Percentiles rank a stretch among this genome's conserved stretches.
Evolutionary conservation across 1,284 basidiomycete species (phyloP).

Genomic region (Melanopsichium pennsylvanicum): DNA sequence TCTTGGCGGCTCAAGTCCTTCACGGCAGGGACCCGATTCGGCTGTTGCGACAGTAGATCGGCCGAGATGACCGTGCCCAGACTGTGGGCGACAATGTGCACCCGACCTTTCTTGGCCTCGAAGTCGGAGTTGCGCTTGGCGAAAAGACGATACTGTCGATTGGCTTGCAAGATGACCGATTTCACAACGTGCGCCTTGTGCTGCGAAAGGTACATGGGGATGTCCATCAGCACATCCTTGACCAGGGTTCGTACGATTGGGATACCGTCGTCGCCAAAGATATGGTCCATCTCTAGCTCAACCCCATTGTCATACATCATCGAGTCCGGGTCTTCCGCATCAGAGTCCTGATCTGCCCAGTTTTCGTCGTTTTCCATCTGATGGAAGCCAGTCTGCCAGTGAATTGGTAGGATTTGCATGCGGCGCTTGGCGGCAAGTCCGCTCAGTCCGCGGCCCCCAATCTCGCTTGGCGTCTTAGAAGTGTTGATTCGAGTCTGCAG

Average conservation of each 20-base stretch:
- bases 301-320: conserved; percentile 62
- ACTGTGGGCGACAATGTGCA: conserved; percentile 67
- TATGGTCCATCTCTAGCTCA: conserved; percentile 65
- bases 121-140: conserved; percentile 69
- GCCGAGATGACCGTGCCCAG: conserved; percentile 71
- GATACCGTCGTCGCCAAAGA: conserved; percentile 49
- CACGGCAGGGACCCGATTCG: conserved; percentile 67
- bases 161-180: conserved; percentile 65
- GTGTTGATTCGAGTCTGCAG: conserved; percentile 49
- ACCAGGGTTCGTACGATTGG: conserved; percentile 52
- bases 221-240: conserved; percentile 68
- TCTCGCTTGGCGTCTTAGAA: conserved; percentile 43
- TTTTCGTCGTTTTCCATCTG: conserved; percentile 67
- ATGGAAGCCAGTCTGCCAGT: conserved; percentile 70
- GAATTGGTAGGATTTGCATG: conserved; percentile 70
- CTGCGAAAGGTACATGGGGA: conserved; percentile 67
- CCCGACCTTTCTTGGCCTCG: conserved; percentile 67
- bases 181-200: conserved; percentile 70
- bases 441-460: conserved; percentile 46
- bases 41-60: conserved; percentile 71
- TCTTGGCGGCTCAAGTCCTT: conserved; percentile 14
- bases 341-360: conserved; percentile 63
- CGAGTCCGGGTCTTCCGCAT: conserved; percentile 35
- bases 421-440: conserved; percentile 62
- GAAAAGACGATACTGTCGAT: conserved; percentile 70